Conservation (phyloP, 1,284 basidiomycete genomes). For the Phlebopus sp. region DNA sequence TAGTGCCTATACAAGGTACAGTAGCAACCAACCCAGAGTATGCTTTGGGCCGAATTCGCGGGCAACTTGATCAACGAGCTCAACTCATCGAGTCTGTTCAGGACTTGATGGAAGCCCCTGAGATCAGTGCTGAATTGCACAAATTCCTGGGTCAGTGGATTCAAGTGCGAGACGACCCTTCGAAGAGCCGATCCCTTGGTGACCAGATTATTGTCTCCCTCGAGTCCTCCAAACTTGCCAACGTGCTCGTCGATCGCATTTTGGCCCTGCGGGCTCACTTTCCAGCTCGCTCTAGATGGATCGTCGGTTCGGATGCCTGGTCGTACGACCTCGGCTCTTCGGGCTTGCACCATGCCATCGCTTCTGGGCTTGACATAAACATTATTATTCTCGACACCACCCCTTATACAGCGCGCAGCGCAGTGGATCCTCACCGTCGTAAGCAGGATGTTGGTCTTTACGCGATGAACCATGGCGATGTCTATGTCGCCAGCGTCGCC, state of each 20-base stretch:
- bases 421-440: constrained; percentile 67
- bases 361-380: constrained; percentile 90
- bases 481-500: constrained; percentile 94
- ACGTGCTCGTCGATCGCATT: constrained; percentile 51
- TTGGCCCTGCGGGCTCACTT: constrained; percentile 64
- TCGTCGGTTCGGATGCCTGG: constrained; percentile 97
- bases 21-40: constrained; percentile 89
- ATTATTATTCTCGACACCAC: constrained; percentile 93
- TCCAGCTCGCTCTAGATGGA: constrained; percentile 80
- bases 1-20: constrained; percentile 65
- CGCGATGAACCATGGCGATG: constrained; percentile 97
- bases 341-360: constrained; percentile 91
- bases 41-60: constrained; percentile 88
- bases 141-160: constrained; percentile 73
- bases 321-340: constrained; percentile 96
- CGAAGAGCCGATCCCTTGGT: constrained; percentile 60
- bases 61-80: constrained; percentile 70
- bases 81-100: constrained; percentile 64
- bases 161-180: constrained; percentile 59
- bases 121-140: constrained; percentile 61
- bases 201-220: constrained; percentile 58
- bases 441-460: constrained; percentile 96
- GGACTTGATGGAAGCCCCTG: constrained; percentile 50
- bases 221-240: constrained; percentile 41
- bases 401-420: constrained; percentile 79